Evolutionary conservation across 495 filamentous ascomycete genomes (phyloP), one percentile per base, ranked within the genome.

Genomic region (Poronia punctata): DNA sequence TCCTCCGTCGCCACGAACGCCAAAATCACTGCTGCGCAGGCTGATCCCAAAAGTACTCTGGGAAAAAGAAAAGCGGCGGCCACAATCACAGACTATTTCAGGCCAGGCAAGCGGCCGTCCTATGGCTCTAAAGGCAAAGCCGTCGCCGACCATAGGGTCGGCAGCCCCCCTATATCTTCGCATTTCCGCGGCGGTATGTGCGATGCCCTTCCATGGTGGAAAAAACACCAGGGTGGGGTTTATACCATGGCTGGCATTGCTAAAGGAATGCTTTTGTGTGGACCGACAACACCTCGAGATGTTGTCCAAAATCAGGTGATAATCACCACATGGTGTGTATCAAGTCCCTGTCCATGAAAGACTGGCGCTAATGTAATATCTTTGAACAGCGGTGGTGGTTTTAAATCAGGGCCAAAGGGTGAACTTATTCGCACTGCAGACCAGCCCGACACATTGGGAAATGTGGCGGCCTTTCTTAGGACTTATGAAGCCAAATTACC

Each of bases 151-250:
- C n/a, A n/a, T n/a, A n/a, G n/a, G n/a, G n/a, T n/a, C n/a, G n/a
- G n/a, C n/a, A n/a, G n/a, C n/a, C 32, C 81, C 1, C 58, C 59
- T 5, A 71, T 74, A 0, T 84, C 78, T 77, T 66, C 82, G 20
- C 60, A 82, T 54, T 62, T 49, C 26, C 75, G 87, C 6, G 72
- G 77, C 10, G 71, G 70, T 0, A 53, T 92, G 3, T 82, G 76
- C 45, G 83, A 89, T 50, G 68, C 79, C 1, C 53, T 89, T 1
- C 68, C 72, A 0, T 89, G 82, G 61, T 89, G 76, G 56, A 69
- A 66, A 0, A 50, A 70, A 3, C 75, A 75, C 24, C 80, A 92
- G 52, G 71, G 77, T 0, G 78, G 77, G 11, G 49, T 72, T 2
- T 76, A 88, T 42, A 59, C 66, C 1, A 50, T 50, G 2, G 52